Base-by-base conservation (phyloP, 495 filamentous ascomycete genomes). In the Hypoxylon cercidicola region DNA sequence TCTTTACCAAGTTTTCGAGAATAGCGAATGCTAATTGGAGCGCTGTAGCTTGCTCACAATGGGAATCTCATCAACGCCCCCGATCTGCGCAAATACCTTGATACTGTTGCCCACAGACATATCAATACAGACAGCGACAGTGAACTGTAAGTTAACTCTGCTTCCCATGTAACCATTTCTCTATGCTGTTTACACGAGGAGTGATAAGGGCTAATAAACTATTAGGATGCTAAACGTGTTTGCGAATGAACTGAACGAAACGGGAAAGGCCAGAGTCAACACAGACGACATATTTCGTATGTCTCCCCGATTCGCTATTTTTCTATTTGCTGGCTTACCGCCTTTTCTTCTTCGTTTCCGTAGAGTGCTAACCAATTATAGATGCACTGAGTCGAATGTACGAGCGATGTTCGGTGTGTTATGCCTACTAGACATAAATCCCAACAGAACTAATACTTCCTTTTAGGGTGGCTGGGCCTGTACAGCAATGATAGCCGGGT, bases 111-210 rank as follows among this genome's bases (percentile, higher is more conserved):
- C 4, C 93, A 96, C 76, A 84, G 95, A 66, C 95, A 98, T 74
- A 93, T 98, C 78, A 99, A 99, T 78, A 97, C 95, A 21, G 93
- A 98, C 60, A 93, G 89, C 55, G 95, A 99, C 75, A 93, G 90
- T 69, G 95, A 99, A 81, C 57, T 74, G 63, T 72, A 49, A 18
- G 62, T 56, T 39, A 0, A 23, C 6, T 16, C 9, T 4, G 30
- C 35, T 21, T 49, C 18, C 34, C 43, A 55, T 32, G n/a, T 21
- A 23, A 0, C 6, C 13, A 23, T 51, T 9, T 51, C 1, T 37
- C 35, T 39, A 23, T 23, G 19, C 4, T 7, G 10, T 7, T 7
- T 21, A 15, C 1, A 15, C 4, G 10, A 39, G 4, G 39, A 35
- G 16, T 30, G 2, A n/a, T 13, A 23, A 35, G 13, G 1, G 11